A percentile compares a stretch with the other conserved stretches of the same genome.
These are phyloP conservation scores for Sanguinoderma infundibulare DNA, from an alignment of 1,284 basidiomycete genomes.

Conservation along the genomic window DNA sequence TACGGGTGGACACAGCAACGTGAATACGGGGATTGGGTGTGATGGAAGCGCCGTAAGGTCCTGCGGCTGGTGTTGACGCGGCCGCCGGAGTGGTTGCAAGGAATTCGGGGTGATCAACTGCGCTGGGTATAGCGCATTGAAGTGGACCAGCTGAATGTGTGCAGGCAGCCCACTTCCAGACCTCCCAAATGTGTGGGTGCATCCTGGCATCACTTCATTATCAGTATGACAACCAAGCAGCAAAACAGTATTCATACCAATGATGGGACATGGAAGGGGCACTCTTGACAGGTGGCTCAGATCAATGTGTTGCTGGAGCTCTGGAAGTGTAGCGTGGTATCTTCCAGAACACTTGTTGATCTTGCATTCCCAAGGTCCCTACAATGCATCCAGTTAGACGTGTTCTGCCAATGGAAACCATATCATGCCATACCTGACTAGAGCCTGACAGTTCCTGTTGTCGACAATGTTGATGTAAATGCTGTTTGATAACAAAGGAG, in stretches of 20 bases:
- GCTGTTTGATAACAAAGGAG: slow-evolving; percentile 8
- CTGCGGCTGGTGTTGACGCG: background rate
- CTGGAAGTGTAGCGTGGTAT: slow-evolving; percentile 18
- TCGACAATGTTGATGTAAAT: slow-evolving; percentile 16
- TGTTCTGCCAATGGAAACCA: background rate
- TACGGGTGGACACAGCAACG: slow-evolving; percentile 10
- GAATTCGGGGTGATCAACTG: background rate
- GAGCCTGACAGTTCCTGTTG: background rate
- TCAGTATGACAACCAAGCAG: background rate
- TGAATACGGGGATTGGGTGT: slow-evolving; percentile 2
- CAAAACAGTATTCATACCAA: slow-evolving; percentile 15
- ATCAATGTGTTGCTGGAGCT: slow-evolving; percentile 27
- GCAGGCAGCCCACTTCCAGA: slow-evolving; percentile 12
- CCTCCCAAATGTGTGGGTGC: slow-evolving; percentile 17
- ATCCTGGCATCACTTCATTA: slow-evolving; percentile 10
- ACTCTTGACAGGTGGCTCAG: slow-evolving; percentile 27
- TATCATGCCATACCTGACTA: background rate
- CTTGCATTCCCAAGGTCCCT: slow-evolving; percentile 31
- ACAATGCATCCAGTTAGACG: background rate
- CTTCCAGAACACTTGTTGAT: slow-evolving; percentile 24
- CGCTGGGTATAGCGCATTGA: background rate
- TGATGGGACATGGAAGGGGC: slow-evolving; percentile 26
- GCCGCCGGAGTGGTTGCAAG: slow-evolving; percentile 8
- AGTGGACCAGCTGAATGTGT: slow-evolving; percentile 19
- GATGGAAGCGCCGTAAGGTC: slow-evolving; percentile 4